Evolutionary conservation across 1,139 yeast genomes (phyloP).

Genomic region (Keqinozyma sinolaborantium): DNA sequence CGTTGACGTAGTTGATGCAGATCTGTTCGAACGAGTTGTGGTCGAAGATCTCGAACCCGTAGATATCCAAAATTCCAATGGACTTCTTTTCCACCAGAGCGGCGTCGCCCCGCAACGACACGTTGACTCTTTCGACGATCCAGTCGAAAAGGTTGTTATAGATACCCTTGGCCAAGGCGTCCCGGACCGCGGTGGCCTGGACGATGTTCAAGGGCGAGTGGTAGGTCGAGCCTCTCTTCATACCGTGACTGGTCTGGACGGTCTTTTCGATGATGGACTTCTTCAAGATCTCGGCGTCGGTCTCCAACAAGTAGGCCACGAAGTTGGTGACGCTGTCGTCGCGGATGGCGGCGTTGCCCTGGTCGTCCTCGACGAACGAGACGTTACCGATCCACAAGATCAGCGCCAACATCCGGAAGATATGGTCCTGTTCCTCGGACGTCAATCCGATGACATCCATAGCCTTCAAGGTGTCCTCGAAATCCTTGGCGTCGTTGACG

Average conservation of each 20-base stretch:
- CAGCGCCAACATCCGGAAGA: constrained; percentile 80
- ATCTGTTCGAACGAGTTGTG: constrained; percentile 95
- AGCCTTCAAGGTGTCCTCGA: constrained; percentile 75
- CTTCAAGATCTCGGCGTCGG: constrained; percentile 62
- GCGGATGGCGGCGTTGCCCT: constrained; percentile 77
- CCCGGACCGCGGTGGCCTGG: constrained; percentile 93
- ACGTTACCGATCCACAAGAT: constrained; percentile 94
- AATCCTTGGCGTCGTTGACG: constrained; percentile 79
- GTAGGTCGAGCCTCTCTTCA: constrained; percentile 87
- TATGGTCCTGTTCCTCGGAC: constrained; percentile 82
- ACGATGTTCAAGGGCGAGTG: constrained; percentile 90
- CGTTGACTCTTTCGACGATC: constrained; percentile 94
- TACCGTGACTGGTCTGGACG: constrained; percentile 86
- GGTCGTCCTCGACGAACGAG: constrained; percentile 79
- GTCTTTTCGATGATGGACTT: constrained; percentile 75
- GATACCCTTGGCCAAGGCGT: constrained; percentile 92
- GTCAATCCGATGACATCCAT: constrained; percentile 84
- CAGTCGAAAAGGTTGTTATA: constrained; percentile 93
- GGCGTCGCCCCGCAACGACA: constrained; percentile 46
- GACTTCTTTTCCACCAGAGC: constrained; percentile 48
- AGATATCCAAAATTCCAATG: constrained; percentile 94
- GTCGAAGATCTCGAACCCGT: constrained; percentile 97
- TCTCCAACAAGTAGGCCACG: constrained; percentile 87
- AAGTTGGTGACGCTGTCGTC: constrained; percentile 90
- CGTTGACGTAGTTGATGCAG: constrained; percentile 96